Percentiles rank a stretch among this genome's conserved stretches.
phyloP scores from a whole-genome alignment of 2,329 filamentous ascomycete genomes.

The Aspergillus fijiensis region DNA sequence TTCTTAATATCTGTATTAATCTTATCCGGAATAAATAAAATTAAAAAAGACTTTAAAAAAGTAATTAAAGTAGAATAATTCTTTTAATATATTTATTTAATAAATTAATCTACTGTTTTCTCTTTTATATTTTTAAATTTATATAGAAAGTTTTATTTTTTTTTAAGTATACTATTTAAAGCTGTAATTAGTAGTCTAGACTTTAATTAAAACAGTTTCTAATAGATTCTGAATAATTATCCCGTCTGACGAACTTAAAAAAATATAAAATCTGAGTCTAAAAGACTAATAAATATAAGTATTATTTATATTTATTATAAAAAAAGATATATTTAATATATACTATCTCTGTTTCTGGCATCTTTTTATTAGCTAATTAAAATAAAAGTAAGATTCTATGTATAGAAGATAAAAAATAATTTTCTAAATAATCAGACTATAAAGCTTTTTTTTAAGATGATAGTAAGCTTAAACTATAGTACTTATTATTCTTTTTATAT shows the following conservation, averaged over 20 bases:
- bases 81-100: slow-evolving; percentile 11
- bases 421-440: background rate
- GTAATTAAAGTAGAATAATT: slow-evolving; percentile 4
- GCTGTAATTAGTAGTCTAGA: slow-evolving; percentile 7
- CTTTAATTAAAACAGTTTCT: slow-evolving; percentile 8
- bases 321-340: background rate
- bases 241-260: slow-evolving; percentile 1
- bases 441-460: background rate
- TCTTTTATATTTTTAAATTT: slow-evolving; percentile 9
- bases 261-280: slow-evolving; percentile 4
- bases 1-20: background rate
- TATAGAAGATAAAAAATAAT: background rate
- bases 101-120: slow-evolving; percentile 8
- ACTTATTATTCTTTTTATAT: background rate
- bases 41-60: background rate
- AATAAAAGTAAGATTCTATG: background rate
- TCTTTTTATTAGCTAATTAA: background rate
- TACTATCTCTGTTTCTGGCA: background rate
- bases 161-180: slow-evolving; percentile 4
- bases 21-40: background rate
- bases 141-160: slow-evolving; percentile 6
- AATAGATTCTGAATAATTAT: slow-evolving; percentile 12
- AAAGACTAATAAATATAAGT: background rate
- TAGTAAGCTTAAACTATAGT: background rate
- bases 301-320: background rate